Percentiles rank a stretch among this genome's conserved stretches.
phyloP scores from a whole-genome alignment of 306 rosid species.

The Cucumis hystrix region DNA sequence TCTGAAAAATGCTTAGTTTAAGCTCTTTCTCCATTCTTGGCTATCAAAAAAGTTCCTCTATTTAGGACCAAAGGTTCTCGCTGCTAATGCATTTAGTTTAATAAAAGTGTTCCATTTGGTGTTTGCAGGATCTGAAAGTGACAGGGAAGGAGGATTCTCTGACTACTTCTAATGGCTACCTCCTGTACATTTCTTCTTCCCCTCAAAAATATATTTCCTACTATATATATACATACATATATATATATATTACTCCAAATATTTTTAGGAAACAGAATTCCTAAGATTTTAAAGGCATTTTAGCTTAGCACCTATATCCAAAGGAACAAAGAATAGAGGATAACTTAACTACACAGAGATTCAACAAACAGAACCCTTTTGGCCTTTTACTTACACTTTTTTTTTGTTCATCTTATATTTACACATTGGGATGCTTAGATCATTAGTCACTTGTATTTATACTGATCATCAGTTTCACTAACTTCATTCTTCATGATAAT shows the following conservation, averaged over 20 bases:
- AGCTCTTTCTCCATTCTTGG: not conserved
- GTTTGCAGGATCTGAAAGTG: constrained; percentile 66
- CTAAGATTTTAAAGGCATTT: not conserved
- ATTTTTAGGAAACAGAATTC: constrained; percentile 11
- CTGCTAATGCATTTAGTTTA: not conserved
- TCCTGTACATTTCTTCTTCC: constrained; percentile 20
- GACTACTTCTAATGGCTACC: constrained; percentile 61
- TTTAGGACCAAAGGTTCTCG: not conserved
- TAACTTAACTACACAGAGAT: not conserved
- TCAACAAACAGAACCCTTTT: not conserved
- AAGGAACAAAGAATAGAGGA: not conserved
- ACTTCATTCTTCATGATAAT: not conserved
- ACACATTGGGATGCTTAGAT: not conserved
- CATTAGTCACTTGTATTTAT: not conserved
- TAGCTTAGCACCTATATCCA: not conserved
- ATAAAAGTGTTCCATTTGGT: constrained; percentile 9
- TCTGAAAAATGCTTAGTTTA: not conserved
- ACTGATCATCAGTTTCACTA: not conserved
- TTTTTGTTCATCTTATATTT: not conserved
- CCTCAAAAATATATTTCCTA: constrained; percentile 10
- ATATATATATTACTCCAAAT: not conserved
- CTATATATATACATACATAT: not conserved
- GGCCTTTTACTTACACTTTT: not conserved
- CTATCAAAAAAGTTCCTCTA: not conserved
- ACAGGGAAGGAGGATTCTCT: constrained; percentile 65